Base-by-base conservation (phyloP, 495 filamentous ascomycete genomes). In the Amphirosellinia nigrospora region DNA sequence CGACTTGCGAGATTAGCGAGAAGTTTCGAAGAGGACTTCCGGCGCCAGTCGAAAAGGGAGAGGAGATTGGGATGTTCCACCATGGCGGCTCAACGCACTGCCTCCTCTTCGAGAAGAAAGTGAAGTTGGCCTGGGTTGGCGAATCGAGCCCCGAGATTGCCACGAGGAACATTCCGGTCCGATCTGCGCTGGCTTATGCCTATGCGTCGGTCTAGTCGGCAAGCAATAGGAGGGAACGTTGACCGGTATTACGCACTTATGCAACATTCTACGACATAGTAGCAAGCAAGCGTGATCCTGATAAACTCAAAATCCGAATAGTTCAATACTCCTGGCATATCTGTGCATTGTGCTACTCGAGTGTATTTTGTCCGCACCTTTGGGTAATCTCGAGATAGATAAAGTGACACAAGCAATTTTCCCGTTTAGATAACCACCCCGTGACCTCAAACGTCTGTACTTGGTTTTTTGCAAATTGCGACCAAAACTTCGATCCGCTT, bases 1-100 rank as follows among this genome's bases (percentile, higher is more conserved):
- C 82, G 10, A 85, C 86, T 2, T 87, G 86, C 26, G 86, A 90
- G 43, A 82, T 87, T 9, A 80, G 76, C 7, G 84, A 87, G 21
- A 80, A 81, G 64, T 71, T 68, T 39, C 28, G 10, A 21, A 19
- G 30, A 21, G 38, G 43, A 11, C 79, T 82, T 32, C 87, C 86
- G 0, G 73, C 87, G 59, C 71, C 76, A 32, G 62, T 90, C 45
- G 75, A 77, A 43, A 90, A 89, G 74, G 88, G 88, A n/a, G 82
- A 89, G 21, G 74, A 88, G 68, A 80, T 87, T 65, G 88, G 88
- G 8, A 88, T 87, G 68, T 90, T 90, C 73, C 88, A 89, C 76
- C 88, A 85, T 74, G 88, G 88, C 21, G 88, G 88, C 30, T 85
- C 82, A 16, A 88, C 83, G 0, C 83, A 89, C 72, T 87, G 84